Base-by-base conservation (phyloP, 1,284 basidiomycete genomes). In the Pseudozyma sp. region DNA sequence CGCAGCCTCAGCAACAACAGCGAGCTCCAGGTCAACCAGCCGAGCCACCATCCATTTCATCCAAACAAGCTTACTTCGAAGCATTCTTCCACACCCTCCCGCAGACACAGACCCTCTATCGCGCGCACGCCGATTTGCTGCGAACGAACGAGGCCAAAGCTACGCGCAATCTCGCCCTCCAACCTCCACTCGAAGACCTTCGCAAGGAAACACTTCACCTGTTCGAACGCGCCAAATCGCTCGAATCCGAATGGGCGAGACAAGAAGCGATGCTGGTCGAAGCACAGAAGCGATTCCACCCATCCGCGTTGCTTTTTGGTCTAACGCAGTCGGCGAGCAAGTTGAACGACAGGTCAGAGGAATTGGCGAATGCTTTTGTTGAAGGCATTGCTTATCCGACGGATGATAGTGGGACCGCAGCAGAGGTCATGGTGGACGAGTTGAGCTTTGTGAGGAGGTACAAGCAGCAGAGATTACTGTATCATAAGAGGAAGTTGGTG, bases 351-450 rank as follows among this genome's bases (percentile, higher is more conserved):
- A 50, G 62, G 19, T 78, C 73, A 10, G 83, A 84, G 38, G 56
- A 68, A 4, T 44, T 84, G n/a, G 83, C 82, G 14, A 81, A 77
- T 43, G 79, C 80, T 14, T 84, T 71, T 58, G 79, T 83, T 31
- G 80, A 84, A 53, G 78, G 76, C 2, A 39, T 82, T 7, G 53
- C 78, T 1, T 68, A 79, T 34, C 62, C 73, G 11, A 57, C 50
- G 18, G 76, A 72, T 21, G 65, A 64, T 38, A 55, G 43, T 14
- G 67, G 63, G 5, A 63, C 68, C 6, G 59, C 53, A 1, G 59
- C 53, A 16, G 62, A 68, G 43, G 69, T 3, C 0, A 1, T 66
- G 19, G 25, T 70, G 50, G 72, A 71, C 36, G 78, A 78, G 14
- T 54, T 54, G 14, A 45, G 57, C 31, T 81, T 81, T 54, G 77